Conservation (phyloP, 108 stramenopile species). For the Asterionellopsis glacialis region DNA sequence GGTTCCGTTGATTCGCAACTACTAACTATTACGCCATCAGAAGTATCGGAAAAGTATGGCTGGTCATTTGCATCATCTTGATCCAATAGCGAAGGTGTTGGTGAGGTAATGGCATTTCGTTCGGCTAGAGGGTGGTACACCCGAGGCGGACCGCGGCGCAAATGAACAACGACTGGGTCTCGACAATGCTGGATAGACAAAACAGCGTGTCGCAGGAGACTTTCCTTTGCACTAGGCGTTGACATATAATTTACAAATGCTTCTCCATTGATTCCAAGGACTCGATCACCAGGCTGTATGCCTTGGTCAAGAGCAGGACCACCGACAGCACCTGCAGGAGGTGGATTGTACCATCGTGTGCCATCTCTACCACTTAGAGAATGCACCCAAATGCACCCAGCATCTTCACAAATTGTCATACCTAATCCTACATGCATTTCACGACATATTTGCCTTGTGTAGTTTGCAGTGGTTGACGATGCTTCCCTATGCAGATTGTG, state of each 20-base stretch:
- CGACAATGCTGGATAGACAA: constrained; percentile 26
- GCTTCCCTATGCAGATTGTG: constrained; percentile 10
- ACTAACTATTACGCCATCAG: background rate
- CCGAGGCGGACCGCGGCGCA: constrained; percentile 28
- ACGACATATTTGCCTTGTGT: constrained; percentile 28
- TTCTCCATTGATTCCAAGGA: constrained; percentile 75
- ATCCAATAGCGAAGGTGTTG: constrained; percentile 3
- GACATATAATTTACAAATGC: constrained; percentile 32
- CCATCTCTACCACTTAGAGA: constrained; percentile 31
- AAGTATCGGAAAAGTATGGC: background rate
- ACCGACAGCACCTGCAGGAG: constrained; percentile 3
- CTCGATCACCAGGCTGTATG: constrained; percentile 50
- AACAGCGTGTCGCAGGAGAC: constrained; percentile 15
- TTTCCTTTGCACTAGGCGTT: constrained; percentile 6
- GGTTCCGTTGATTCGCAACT: background rate
- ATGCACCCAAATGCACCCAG: constrained; percentile 42
- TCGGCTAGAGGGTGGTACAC: constrained; percentile 22
- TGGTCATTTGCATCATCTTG: background rate
- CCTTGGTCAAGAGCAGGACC: constrained; percentile 55
- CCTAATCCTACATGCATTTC: constrained; percentile 57
- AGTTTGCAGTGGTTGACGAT: background rate
- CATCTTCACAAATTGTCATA: constrained; percentile 52
- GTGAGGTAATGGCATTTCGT: background rate
- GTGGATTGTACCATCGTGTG: constrained; percentile 8
- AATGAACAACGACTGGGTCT: constrained; percentile 51